These are phyloP conservation scores for Termitomyces eurrhizus DNA, from an alignment of 768 basidiomycete genomes.

Conservation along the genomic window DNA sequence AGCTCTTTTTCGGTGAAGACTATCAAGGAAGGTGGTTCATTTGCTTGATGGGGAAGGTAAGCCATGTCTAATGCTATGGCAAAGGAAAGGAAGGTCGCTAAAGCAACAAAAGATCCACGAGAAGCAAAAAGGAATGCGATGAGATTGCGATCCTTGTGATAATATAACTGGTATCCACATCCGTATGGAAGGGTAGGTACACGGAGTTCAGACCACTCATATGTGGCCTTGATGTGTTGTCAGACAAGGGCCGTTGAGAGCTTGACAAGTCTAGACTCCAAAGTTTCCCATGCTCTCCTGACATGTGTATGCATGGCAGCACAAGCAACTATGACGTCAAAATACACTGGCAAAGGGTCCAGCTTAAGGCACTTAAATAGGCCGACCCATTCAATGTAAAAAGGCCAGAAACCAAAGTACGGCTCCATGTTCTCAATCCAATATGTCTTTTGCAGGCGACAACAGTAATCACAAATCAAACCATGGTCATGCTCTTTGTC, in stretches of 20 bases:
- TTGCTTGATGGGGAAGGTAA: neutral
- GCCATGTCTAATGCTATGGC: conserved; percentile 7
- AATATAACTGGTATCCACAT: neutral
- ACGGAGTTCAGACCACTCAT: neutral
- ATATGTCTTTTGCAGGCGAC: neutral
- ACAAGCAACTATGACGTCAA: rapidly evolving
- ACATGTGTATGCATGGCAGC: too few relatives aligned
- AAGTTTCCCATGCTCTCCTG: neutral
- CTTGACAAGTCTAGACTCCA: neutral
- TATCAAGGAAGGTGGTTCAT: neutral
- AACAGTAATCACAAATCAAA: neutral
- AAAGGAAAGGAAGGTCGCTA: conserved; percentile 2
- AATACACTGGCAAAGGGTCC: neutral
- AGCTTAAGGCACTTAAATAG: neutral
- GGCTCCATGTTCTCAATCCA: neutral
- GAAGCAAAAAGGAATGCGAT: neutral
- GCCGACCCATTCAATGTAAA: neutral
- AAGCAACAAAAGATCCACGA: neutral
- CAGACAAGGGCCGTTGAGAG: neutral
- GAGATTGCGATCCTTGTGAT: neutral
- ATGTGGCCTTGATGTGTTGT: neutral
- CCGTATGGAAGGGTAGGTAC: neutral
- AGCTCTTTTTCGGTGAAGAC: neutral
- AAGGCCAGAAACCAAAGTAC: conserved; percentile 5
- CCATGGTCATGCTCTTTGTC: neutral